These are phyloP conservation scores for Asclepias syriaca DNA, from an alignment of 257 asterid species.

Conservation along the genomic window DNA sequence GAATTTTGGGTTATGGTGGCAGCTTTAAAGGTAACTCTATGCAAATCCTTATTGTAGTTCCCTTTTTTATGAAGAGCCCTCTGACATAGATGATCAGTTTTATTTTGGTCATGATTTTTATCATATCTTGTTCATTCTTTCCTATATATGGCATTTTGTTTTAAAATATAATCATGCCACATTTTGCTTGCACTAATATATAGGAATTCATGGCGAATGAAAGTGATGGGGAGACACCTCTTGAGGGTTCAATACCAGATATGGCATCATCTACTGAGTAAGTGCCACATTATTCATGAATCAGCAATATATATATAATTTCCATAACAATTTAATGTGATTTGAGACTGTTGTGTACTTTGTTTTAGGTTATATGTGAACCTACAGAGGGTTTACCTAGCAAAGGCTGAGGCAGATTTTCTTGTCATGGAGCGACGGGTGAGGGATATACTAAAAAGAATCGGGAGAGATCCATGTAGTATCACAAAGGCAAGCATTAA, in stretches of 20 bases:
- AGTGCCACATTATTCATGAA: constrained; percentile 31
- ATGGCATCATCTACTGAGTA: constrained; percentile 99
- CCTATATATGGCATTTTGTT: neutral
- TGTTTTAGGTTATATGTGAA: constrained; percentile 65
- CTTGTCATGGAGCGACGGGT: constrained; percentile 61
- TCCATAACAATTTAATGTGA: neutral
- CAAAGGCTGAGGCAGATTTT: constrained; percentile 95
- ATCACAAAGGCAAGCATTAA: constrained; percentile 68
- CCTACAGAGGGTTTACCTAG: constrained; percentile 83
- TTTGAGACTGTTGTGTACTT: constrained; percentile 12
- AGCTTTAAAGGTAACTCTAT: constrained; percentile 63
- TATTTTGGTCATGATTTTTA: neutral
- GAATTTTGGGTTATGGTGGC: constrained; percentile 96
- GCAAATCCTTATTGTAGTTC: neutral
- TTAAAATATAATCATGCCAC: constrained; percentile 8
- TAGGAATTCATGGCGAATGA: constrained; percentile 86
- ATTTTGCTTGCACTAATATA: constrained; percentile 10
- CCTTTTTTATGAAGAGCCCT: neutral
- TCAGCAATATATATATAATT: constrained; percentile 4
- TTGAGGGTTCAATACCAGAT: constrained; percentile 96
- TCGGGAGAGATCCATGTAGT: constrained; percentile 85
- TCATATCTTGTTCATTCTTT: neutral
- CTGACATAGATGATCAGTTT: neutral
- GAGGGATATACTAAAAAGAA: constrained; percentile 57
- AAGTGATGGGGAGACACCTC: constrained; percentile 94